Conservation (phyloP, 176 grass and related monocot genomes). For the Areca catechu region DNA sequence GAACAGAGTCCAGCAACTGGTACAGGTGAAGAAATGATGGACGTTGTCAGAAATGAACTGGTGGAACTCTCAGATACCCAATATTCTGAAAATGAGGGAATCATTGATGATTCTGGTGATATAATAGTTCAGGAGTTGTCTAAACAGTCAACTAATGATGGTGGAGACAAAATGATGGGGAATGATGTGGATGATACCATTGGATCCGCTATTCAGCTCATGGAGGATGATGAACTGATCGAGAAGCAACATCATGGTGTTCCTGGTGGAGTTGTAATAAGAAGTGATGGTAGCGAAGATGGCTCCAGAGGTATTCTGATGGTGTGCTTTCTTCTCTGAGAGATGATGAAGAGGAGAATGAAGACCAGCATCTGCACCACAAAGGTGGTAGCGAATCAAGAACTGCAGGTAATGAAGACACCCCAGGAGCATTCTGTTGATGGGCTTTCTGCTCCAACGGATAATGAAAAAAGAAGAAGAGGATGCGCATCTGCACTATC, state of each 20-base stretch:
- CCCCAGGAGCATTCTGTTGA: constrained; percentile 17
- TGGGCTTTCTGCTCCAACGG: constrained; percentile 16
- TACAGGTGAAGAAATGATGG: constrained; percentile 9
- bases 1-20: constrained; percentile 1
- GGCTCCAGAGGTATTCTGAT: constrained; percentile 19
- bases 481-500: background rate
- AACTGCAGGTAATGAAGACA: constrained; percentile 15
- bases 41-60: constrained; percentile 10
- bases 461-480: constrained; percentile 1
- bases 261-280: background rate
- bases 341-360: constrained; percentile 18
- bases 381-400: constrained; percentile 18
- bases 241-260: constrained; percentile 15
- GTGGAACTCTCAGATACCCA: constrained; percentile 21
- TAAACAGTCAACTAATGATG: constrained; percentile 13
- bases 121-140: background rate
- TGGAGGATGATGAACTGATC: too few relatives aligned
- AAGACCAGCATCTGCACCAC: constrained; percentile 10
- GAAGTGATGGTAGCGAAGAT: constrained; percentile 5
- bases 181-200: constrained; percentile 20
- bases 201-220: constrained; percentile 19
- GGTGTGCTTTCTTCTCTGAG: constrained; percentile 1
- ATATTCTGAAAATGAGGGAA: constrained; percentile 15
- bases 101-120: constrained; percentile 7
- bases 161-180: constrained; percentile 14